phyloP scores from a whole-genome alignment of 73 alveolate species.

The Stentor coeruleus region DNA sequence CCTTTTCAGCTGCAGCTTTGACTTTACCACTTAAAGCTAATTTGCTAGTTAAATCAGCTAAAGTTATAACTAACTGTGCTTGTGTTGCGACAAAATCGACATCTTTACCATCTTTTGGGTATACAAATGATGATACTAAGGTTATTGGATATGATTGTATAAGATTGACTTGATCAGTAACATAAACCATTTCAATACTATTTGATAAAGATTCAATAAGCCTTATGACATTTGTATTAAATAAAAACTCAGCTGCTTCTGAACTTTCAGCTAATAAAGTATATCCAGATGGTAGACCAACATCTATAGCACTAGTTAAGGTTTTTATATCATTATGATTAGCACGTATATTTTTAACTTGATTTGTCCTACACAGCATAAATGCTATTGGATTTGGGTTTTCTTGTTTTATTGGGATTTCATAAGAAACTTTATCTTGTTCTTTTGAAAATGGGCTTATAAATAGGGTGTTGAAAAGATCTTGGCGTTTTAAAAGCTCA shows the following conservation, averaged over 20 bases:
- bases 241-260: constrained; percentile 10
- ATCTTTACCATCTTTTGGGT: constrained; percentile 12
- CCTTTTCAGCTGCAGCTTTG: neutral
- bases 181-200: neutral
- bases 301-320: neutral
- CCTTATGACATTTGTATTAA: neutral
- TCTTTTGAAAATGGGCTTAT: constrained; percentile 24
- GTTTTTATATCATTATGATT: neutral
- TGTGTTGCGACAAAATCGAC: neutral
- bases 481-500: constrained; percentile 31
- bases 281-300: neutral
- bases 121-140: neutral
- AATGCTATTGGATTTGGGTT: neutral
- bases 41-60: constrained; percentile 23
- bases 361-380: neutral
- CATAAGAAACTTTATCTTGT: constrained; percentile 32
- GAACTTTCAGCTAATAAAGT: neutral
- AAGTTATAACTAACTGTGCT: neutral
- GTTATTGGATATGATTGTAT: neutral
- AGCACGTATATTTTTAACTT: constrained; percentile 11
- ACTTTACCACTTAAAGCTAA: constrained; percentile 15
- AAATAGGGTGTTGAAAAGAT: constrained; percentile 16
- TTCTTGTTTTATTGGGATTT: constrained; percentile 28
- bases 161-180: constrained; percentile 1
- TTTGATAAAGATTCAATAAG: neutral